Base-by-base conservation (phyloP, 2,329 filamentous ascomycete species). In the Xylaria arbuscula region DNA sequence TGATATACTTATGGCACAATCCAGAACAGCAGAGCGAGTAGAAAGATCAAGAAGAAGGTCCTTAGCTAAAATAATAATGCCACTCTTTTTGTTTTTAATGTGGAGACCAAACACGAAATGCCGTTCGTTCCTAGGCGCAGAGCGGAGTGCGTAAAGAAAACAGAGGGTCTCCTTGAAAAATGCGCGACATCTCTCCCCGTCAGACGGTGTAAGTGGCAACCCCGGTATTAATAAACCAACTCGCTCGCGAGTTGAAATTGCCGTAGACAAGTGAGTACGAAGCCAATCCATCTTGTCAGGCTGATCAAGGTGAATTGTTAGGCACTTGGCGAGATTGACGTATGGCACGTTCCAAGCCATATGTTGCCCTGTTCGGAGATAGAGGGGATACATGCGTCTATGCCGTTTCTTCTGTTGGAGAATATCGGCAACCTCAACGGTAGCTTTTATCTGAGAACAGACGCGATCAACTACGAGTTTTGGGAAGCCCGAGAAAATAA, bases 361-460 rank as follows among this genome's bases (percentile, higher is more conserved):
- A 2, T 56, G 68, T 19, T 51, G 61, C 11, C 54, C 59, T 6
- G 40, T 1, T 17, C 53, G 38, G 28, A 60, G 28, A 48, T 50
- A 45, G 1, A 69, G n/a, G 1, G 68, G 68, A 63, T 69, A 71
- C 63, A 72, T 71, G 28, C 38, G 66, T 19, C 61, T 19, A 13
- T 55, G 51, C 19, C 64, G 62, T 1, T 50, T 36, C 28, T 17
- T 38, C 67, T 63, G 6, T 42, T 65, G 5, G 74, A 75, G n/a
- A 72, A 57, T 0, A 74, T 75, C 2, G 78, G 40, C 22, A 66
- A 66, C 58, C 32, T 67, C 73, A 1, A 78, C 81, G 36, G 82
- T 74, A 45, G 85, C 74, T 67, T 86, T 83, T 34, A 86, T 70
- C 66, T 83, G 85, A 11, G 73, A 75, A 1, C 83, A 82, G 28